Conservation (phyloP, 352 stramenopile genomes). For the Thalassiosira delicatula region DNA sequence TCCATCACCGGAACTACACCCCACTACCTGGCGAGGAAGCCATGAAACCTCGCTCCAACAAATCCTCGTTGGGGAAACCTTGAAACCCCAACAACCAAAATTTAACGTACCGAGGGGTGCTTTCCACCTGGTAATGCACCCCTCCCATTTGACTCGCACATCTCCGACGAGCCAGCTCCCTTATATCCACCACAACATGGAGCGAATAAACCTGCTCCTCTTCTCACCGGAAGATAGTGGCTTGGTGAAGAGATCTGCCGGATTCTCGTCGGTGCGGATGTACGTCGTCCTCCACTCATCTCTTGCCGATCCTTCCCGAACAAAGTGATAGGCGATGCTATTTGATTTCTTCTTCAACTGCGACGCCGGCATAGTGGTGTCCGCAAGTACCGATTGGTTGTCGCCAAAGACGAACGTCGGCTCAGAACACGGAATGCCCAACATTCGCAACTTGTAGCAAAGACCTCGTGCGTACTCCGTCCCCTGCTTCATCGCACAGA, state of each 20-base stretch:
- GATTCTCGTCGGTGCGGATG: neutral
- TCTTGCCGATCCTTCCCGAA: constrained; percentile 17
- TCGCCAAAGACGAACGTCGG: constrained; percentile 30
- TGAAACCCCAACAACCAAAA: no score
- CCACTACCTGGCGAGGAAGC: no score
- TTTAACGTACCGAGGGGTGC: no score
- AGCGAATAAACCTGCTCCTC: neutral
- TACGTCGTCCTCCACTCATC: neutral
- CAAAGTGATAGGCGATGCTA: constrained; percentile 57
- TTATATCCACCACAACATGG: neutral
- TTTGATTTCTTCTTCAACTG: constrained; percentile 68
- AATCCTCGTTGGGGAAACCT: no score
- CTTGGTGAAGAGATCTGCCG: neutral
- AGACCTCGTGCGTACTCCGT: constrained; percentile 32
- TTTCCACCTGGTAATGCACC: no score
- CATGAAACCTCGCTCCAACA: no score
- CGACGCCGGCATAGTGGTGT: constrained; percentile 29
- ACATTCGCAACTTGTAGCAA: constrained; percentile 52
- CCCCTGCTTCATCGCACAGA: constrained; percentile 20
- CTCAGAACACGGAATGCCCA: constrained; percentile 25
- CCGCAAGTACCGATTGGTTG: constrained; percentile 44
- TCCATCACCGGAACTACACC: no score
- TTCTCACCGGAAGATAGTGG: neutral
- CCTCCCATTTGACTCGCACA: no score
- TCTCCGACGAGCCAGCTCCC: no score